A percentile compares a stretch with the other conserved stretches of the same genome.
Evolutionary conservation across 306 rosid species (phyloP).

Genomic region (Neltuma alba): DNA sequence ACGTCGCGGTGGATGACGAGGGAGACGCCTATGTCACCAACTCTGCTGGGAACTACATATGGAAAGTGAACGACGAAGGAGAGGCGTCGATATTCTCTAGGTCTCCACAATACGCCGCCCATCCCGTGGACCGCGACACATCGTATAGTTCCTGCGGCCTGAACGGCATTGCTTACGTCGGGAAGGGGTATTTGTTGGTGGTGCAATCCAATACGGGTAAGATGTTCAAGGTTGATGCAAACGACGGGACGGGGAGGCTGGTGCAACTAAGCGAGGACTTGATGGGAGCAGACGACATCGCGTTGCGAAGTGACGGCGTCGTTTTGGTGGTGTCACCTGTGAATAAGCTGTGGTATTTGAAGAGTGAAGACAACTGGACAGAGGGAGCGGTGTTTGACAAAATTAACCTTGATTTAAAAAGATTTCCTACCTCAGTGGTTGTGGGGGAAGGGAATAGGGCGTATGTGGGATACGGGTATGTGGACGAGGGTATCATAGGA

Average conservation of each 20-base stretch:
- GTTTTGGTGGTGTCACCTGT: constrained; percentile 66
- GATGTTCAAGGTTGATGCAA: constrained; percentile 71
- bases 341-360: constrained; percentile 59
- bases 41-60: constrained; percentile 62
- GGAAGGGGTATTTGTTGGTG: constrained; percentile 72
- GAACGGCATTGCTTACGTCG: constrained; percentile 72
- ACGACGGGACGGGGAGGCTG: constrained; percentile 56
- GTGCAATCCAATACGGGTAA: constrained; percentile 79
- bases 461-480: constrained; percentile 65
- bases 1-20: constrained; percentile 64
- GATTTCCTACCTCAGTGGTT: constrained; percentile 62
- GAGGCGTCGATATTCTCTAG: constrained; percentile 66
- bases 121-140: constrained; percentile 42
- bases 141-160: constrained; percentile 54
- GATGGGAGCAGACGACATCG: constrained; percentile 57
- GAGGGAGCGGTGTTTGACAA: constrained; percentile 61
- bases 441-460: constrained; percentile 51
- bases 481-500: constrained; percentile 52
- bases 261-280: constrained; percentile 58
- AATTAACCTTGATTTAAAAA: constrained; percentile 59
- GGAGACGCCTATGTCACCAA: constrained; percentile 91
- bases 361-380: constrained; percentile 70
- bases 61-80: constrained; percentile 67
- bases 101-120: constrained; percentile 51
- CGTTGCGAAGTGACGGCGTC: constrained; percentile 59